These are phyloP conservation scores for Aspergillus sojae DNA, from an alignment of 2,329 filamentous ascomycete species.

Conservation along the genomic window DNA sequence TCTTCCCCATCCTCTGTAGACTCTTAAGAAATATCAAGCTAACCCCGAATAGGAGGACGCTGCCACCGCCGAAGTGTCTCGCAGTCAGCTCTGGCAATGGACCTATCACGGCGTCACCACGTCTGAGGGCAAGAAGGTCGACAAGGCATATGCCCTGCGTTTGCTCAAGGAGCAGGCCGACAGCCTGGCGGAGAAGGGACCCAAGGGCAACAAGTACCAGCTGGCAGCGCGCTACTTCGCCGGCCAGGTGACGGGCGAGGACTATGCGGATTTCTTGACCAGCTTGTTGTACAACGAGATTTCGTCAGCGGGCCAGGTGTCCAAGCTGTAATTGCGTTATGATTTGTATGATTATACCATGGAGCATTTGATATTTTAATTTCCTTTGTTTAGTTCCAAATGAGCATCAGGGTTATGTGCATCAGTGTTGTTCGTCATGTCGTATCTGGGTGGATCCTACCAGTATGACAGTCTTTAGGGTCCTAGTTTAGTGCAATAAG, in stretches of 20 bases:
- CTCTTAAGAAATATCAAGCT: background rate
- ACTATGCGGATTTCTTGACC: slow-evolving; percentile 93
- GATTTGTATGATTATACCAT: slow-evolving; percentile 4
- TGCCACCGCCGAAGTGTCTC: slow-evolving; percentile 92
- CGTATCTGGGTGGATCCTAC: background rate
- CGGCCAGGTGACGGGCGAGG: slow-evolving; percentile 90
- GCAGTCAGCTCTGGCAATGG: slow-evolving; percentile 98
- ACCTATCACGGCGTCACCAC: slow-evolving; percentile 73
- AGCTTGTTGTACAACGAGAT: slow-evolving; percentile 73
- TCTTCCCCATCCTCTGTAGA: background rate
- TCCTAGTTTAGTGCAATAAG: background rate
- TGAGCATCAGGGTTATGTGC: background rate
- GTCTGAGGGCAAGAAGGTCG: slow-evolving; percentile 85
- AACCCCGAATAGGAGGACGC: slow-evolving; percentile 69
- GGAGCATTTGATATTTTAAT: background rate
- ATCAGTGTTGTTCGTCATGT: background rate
- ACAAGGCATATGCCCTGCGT: slow-evolving; percentile 86
- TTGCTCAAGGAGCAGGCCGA: slow-evolving; percentile 85
- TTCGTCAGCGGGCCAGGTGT: slow-evolving; percentile 64
- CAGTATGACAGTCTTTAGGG: background rate
- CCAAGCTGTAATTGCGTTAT: slow-evolving; percentile 59
- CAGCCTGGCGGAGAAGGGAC: slow-evolving; percentile 71
- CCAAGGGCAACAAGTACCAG: slow-evolving; percentile 87
- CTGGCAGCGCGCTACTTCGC: slow-evolving; percentile 92
- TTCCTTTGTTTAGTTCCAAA: background rate